Percentiles rank a stretch among this genome's conserved stretches.
Evolutionary conservation across 495 filamentous ascomycete genomes (phyloP).

Genomic region (Podospora anserina): DNA sequence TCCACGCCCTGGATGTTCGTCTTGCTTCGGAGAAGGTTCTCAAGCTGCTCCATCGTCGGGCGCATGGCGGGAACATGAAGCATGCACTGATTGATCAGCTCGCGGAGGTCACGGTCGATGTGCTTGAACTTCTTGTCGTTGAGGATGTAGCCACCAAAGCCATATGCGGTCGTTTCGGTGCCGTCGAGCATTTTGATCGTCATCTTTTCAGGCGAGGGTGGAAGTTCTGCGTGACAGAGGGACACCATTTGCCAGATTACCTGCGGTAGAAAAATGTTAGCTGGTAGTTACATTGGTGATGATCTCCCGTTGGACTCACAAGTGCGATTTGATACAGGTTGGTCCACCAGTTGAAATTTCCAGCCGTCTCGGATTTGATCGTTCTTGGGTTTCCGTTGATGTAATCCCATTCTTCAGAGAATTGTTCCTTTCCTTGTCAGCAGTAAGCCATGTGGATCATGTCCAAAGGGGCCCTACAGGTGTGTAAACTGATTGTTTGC

Average conservation of each 20-base stretch:
- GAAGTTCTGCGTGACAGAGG: conserved; percentile 1
- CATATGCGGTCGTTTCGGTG: neutral
- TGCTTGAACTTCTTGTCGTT: neutral
- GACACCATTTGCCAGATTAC: conserved; percentile 14
- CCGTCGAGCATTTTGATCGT: conserved; percentile 3
- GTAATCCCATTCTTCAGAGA: conserved; percentile 21
- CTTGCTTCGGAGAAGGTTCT: neutral
- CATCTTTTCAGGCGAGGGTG: neutral
- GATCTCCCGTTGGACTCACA: neutral
- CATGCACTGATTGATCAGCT: conserved; percentile 9
- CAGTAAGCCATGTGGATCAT: neutral
- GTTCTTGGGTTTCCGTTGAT: conserved; percentile 2
- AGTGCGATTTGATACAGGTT: conserved; percentile 18
- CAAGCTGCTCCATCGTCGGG: conserved; percentile 8
- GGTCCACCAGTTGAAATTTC: conserved; percentile 17
- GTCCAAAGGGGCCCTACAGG: neutral
- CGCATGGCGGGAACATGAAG: neutral
- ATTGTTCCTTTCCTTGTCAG: conserved; percentile 10
- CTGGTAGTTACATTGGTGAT: neutral
- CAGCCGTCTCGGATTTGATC: conserved; percentile 7
- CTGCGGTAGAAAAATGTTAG: too few species aligned
- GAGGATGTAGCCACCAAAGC: conserved; percentile 11
- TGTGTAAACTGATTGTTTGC: conserved; percentile 3
- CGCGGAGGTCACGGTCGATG: conserved; percentile 10
- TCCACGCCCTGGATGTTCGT: neutral